These are phyloP conservation scores for Sugiyamaella japonica DNA, from an alignment of 1,139 yeast species.

Conservation along the genomic window DNA sequence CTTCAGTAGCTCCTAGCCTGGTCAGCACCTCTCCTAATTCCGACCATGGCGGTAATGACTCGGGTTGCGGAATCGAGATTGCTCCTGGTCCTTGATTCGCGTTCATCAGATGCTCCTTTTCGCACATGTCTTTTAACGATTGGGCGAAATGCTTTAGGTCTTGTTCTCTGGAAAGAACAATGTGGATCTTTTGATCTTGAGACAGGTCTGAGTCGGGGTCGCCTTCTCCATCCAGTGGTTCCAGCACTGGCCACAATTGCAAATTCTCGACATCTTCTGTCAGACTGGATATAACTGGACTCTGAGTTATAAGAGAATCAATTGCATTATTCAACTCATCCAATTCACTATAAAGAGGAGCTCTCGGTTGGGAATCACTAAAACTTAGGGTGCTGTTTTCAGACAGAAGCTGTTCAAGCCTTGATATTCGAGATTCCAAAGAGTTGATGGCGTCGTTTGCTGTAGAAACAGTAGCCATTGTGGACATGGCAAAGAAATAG, in stretches of 20 bases:
- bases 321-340: not conserved
- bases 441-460: not conserved
- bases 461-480: constrained; percentile 7
- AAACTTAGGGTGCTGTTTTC: not conserved
- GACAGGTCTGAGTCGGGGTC: not conserved
- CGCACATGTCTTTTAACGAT: not conserved
- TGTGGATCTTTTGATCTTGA: constrained; percentile 7
- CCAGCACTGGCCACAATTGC: constrained; percentile 2
- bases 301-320: constrained; percentile 6
- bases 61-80: not conserved
- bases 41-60: not conserved
- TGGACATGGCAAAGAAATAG: not conserved
- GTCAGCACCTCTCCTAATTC: not conserved
- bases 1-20: not conserved
- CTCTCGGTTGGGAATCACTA: not conserved
- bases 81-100: not conserved
- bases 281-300: not conserved
- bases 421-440: constrained; percentile 8
- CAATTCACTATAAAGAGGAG: not conserved
- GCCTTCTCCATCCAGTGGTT: constrained; percentile 1
- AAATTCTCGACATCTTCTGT: not conserved
- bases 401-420: constrained; percentile 7
- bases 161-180: constrained; percentile 4
- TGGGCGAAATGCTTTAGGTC: constrained; percentile 1
- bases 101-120: constrained; percentile 1